Evolutionary conservation across 139 green algal species (phyloP), one percentile per base, ranked within the genome.

Genomic region (Volvox reticuliferus): DNA sequence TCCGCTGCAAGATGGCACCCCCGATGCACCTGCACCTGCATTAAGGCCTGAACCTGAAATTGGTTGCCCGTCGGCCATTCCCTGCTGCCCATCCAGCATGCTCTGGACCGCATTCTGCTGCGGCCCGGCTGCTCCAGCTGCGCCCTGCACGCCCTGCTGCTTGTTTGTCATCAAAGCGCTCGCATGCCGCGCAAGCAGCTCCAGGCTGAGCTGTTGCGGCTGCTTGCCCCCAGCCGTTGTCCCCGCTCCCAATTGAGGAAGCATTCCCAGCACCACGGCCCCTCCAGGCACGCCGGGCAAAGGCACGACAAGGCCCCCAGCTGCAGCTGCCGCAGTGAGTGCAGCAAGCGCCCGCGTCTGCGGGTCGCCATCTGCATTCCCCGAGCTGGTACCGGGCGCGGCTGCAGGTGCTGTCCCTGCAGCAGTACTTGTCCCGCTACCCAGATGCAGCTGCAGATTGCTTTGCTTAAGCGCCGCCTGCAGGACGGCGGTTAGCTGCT

Each of bases 151-250:
- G 30, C 75, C 75, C 75, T 55, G 32, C 75, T 67, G 36, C 36
- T 81, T 81, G 55, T 36, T 80, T 6, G 65, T 68, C 85, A 90
- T 84, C 73, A 83, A 32, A 0, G 28, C 69, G 37, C 80, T 75
- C 26, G 83, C 83, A 28, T 89, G 84, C 44, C 84, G 84, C 24
- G 82, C 82, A 20, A 82, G 69, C 69, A 89, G 37, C 84, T 82
- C 86, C 86, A 65, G 30, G 85, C 71, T 83, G 44, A 79, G 76
- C 62, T 91, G 76, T 32, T 91, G 86, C 55, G 35, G 71, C 75
- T 76, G 73, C 75, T 84, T 63, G 14, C 13, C 6, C 30, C n/a
- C 44, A 13, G 71, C 55, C 30, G 24, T 73, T 18, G 24, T 73
- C 22, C 28, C 83, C 3, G 17, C 82, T 1, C 1, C 33, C 3